Conservation (phyloP, 2,329 filamentous ascomycete species). For the Pseudomassariella vexata region DNA sequence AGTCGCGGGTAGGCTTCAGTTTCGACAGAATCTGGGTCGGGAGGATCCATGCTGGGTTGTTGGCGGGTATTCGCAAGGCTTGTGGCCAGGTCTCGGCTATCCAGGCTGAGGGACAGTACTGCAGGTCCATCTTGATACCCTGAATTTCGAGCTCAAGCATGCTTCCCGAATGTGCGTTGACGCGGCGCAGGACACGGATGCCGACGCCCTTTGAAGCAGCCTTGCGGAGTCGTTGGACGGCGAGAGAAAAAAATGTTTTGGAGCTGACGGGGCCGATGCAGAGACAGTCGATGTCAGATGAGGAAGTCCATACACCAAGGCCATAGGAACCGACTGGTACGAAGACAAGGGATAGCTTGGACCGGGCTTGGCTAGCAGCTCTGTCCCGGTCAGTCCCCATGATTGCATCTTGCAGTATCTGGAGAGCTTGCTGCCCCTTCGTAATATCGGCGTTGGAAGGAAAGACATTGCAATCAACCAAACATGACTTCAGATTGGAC, state of each 20-base stretch:
- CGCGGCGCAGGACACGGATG: conserved; percentile 48
- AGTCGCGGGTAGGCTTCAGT: conserved; percentile 58
- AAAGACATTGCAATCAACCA: conserved; percentile 33
- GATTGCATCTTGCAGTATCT: conserved; percentile 36
- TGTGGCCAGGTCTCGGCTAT: conserved; percentile 49
- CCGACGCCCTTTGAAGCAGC: conserved; percentile 37
- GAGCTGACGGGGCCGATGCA: conserved; percentile 58
- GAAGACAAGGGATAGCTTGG: conserved; percentile 39
- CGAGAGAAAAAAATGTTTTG: conserved; percentile 55
- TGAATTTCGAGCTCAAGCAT: conserved; percentile 60
- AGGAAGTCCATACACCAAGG: conserved; percentile 53
- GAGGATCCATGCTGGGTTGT: conserved; percentile 49
- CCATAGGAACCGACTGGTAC: conserved; percentile 62
- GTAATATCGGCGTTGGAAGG: conserved; percentile 39
- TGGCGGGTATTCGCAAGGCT: conserved; percentile 38
- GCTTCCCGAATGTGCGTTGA: conserved; percentile 52
- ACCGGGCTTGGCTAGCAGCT: conserved; percentile 11
- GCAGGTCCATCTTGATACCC: conserved; percentile 56
- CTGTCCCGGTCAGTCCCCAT: conserved; percentile 23
- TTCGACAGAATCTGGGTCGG: conserved; percentile 52
- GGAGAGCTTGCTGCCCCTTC: conserved; percentile 36
- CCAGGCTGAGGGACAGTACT: conserved; percentile 56
- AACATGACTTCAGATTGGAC: conserved; percentile 28
- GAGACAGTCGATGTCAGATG: conserved; percentile 61
- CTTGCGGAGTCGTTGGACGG: conserved; percentile 46